Evolutionary conservation across 2,329 filamentous ascomycete genomes (phyloP).

Genomic region (Mycocentrospora acerina): DNA sequence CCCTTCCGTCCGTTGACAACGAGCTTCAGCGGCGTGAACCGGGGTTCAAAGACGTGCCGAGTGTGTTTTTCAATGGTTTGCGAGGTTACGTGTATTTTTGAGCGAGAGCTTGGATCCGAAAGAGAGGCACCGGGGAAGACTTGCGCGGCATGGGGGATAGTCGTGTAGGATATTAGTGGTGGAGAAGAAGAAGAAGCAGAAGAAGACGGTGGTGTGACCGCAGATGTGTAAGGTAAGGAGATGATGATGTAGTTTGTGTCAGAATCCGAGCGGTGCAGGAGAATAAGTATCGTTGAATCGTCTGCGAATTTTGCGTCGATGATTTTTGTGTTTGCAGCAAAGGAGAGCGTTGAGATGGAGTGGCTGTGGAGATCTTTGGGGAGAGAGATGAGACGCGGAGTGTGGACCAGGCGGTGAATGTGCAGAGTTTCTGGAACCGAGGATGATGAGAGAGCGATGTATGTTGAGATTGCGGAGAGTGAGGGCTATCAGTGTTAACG

Average conservation of each 20-base stretch:
- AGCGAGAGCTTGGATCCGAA: not conserved
- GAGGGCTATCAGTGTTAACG: slow-evolving; percentile 9
- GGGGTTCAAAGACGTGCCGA: slow-evolving; percentile 51
- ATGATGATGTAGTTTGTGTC: slow-evolving; percentile 11
- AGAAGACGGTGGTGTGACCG: slow-evolving; percentile 2
- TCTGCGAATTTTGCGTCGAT: slow-evolving; percentile 70
- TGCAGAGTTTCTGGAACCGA: slow-evolving; percentile 11
- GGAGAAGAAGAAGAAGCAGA: not conserved
- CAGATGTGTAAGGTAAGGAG: slow-evolving; percentile 21
- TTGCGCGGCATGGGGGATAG: not conserved
- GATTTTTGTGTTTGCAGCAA: slow-evolving; percentile 42
- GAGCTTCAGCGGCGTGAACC: slow-evolving; percentile 53
- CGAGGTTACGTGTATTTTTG: slow-evolving; percentile 5
- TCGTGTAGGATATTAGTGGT: slow-evolving; percentile 6
- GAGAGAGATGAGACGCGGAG: slow-evolving; percentile 45
- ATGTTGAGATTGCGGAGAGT: slow-evolving; percentile 22
- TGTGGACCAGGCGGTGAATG: slow-evolving; percentile 38
- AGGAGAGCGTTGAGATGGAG: slow-evolving; percentile 58
- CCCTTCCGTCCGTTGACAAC: slow-evolving; percentile 59
- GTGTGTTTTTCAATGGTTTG: slow-evolving; percentile 27
- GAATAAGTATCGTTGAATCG: slow-evolving; percentile 60
- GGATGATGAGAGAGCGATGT: slow-evolving; percentile 22
- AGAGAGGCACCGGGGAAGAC: slow-evolving; percentile 10
- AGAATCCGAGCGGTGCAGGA: slow-evolving; percentile 46
- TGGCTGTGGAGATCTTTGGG: slow-evolving; percentile 28